Percentiles rank a stretch among this genome's conserved stretches.
These are phyloP conservation scores for Artemisia argyi DNA, from an alignment of 129 eudicot species.

Conservation along the genomic window DNA sequence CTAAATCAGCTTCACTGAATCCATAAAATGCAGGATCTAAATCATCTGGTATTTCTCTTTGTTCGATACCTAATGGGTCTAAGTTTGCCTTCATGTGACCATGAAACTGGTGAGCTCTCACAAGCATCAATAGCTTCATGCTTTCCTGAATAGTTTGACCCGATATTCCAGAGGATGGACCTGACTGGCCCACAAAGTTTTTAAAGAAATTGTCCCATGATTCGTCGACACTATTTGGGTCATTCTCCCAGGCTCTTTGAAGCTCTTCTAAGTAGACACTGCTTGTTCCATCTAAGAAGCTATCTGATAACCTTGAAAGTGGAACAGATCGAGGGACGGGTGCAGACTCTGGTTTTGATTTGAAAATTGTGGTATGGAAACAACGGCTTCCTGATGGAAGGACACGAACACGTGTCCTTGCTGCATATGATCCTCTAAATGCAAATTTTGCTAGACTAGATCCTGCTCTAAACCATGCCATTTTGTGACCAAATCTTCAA, in stretches of 20 bases:
- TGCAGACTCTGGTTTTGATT: conserved; percentile 59
- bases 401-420: conserved; percentile 35
- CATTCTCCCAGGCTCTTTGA: conserved; percentile 95
- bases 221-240: conserved; percentile 87
- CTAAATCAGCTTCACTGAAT: conserved; percentile 77
- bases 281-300: conserved; percentile 94
- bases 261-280: conserved; percentile 96
- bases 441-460: conserved; percentile 76
- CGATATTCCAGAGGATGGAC: conserved; percentile 75
- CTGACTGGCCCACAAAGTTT: conserved; percentile 83
- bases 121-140: conserved; percentile 71
- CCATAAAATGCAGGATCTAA: conserved; percentile 66
- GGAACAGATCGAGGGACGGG: conserved; percentile 95
- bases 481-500: conserved; percentile 18
- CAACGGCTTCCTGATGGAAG: conserved; percentile 38
- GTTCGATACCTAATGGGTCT: conserved; percentile 69
- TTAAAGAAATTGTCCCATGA: conserved; percentile 96
- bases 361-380: conserved; percentile 57
- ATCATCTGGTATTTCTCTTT: conserved; percentile 60
- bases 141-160: conserved; percentile 97
- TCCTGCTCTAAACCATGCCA: conserved; percentile 92
- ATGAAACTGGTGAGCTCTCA: conserved; percentile 80
- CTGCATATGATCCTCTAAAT: conserved; percentile 45
- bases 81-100: conserved; percentile 77
- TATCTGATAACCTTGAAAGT: conserved; percentile 77